Percentiles rank a stretch among this genome's conserved stretches.
phyloP scores from a whole-genome alignment of 108 stramenopile species.

The Poteriospumella lacustris region DNA sequence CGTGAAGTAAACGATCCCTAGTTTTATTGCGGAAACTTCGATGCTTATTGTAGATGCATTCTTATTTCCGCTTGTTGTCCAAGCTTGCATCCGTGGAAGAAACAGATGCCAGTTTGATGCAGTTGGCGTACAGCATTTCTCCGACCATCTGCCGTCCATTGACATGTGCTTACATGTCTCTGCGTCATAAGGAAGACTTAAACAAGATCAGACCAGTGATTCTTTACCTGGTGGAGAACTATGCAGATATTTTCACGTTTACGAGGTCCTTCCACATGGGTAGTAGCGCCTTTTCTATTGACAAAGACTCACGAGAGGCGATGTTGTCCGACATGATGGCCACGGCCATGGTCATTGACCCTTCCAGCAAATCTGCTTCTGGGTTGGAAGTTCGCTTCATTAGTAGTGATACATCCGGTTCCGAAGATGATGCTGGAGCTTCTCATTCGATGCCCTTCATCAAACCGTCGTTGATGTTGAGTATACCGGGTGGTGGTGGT shows the following conservation, averaged over 20 bases:
- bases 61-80: neutral
- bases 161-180: constrained; percentile 21
- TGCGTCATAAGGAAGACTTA: constrained; percentile 17
- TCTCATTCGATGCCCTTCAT: no score
- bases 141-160: constrained; percentile 9
- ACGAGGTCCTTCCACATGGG: neutral
- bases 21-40: no score
- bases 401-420: no score
- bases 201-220: constrained; percentile 12
- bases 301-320: neutral
- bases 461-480: no score
- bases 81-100: neutral
- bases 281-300: neutral
- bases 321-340: neutral
- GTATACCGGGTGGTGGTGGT: no score
- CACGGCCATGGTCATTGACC: neutral
- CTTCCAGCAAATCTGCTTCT: neutral
- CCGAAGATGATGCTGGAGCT: no score
- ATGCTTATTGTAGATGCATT: neutral
- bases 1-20: neutral
- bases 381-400: no score
- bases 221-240: neutral
- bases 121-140: constrained; percentile 1
- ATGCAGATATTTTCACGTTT: constrained; percentile 14
- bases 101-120: constrained; percentile 14